Conservation (phyloP, 2,329 filamentous ascomycete species). For the Diaporthe eres region DNA sequence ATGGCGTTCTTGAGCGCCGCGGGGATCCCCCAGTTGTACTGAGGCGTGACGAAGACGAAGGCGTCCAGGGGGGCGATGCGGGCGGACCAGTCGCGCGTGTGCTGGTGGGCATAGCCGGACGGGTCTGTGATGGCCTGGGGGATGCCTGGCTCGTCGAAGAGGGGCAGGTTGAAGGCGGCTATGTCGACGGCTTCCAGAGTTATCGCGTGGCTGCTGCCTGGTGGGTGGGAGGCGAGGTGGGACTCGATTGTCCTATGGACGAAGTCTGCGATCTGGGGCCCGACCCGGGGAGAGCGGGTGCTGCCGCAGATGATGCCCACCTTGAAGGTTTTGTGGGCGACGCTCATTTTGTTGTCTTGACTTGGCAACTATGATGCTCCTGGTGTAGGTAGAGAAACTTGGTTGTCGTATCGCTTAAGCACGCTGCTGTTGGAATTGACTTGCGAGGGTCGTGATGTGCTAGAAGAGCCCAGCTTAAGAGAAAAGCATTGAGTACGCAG, state of each 20-base stretch:
- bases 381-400: background rate
- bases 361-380: background rate
- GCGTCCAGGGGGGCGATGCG: conserved; percentile 50
- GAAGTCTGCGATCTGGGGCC: conserved; percentile 45
- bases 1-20: conserved; percentile 66
- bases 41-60: conserved; percentile 51
- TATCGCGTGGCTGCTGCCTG: background rate
- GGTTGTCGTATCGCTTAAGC: background rate
- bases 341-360: background rate
- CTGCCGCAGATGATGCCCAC: conserved; percentile 48
- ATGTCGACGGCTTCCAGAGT: conserved; percentile 49
- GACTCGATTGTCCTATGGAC: conserved; percentile 43
- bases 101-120: conserved; percentile 50
- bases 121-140: conserved; percentile 48
- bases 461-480: too few species aligned
- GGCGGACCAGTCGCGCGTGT: conserved; percentile 53
- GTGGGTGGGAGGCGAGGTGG: conserved; percentile 23
- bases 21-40: conserved; percentile 64
- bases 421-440: background rate
- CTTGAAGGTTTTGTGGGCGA: conserved; percentile 36
- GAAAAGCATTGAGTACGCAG: background rate
- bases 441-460: background rate
- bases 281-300: conserved; percentile 46
- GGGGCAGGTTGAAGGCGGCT: conserved; percentile 51
- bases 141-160: conserved; percentile 53